phyloP scores from a whole-genome alignment of 2,329 filamentous ascomycete species.

The Verruconis gallopava region DNA sequence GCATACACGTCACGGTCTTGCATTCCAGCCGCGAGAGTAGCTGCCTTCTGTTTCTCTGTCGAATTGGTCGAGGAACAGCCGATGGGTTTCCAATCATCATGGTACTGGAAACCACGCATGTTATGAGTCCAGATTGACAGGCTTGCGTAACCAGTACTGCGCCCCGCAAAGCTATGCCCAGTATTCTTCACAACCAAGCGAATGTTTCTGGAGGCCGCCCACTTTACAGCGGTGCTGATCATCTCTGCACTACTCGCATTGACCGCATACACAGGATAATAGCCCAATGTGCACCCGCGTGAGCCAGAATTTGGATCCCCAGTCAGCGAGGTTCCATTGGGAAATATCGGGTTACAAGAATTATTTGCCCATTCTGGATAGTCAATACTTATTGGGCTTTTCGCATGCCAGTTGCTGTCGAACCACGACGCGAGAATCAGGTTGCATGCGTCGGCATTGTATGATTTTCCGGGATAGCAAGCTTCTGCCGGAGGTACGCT shows the following conservation, averaged over 20 bases:
- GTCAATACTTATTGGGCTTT: conserved; percentile 1
- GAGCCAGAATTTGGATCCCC: conserved; percentile 1
- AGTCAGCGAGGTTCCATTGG: conserved; percentile 3
- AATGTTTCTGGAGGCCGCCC: conserved; percentile 4
- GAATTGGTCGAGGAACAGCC: background rate
- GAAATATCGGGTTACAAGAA: conserved; percentile 3
- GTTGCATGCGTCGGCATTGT: background rate
- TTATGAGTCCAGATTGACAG: conserved; percentile 9
- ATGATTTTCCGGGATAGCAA: conserved; percentile 1
- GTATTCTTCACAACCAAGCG: conserved; percentile 9
- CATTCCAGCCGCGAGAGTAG: conserved; percentile 7
- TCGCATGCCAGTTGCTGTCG: background rate
- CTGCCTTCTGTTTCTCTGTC: conserved; percentile 1
- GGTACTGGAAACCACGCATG: conserved; percentile 2
- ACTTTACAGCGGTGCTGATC: conserved; percentile 6
- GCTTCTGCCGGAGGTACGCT: conserved; percentile 4
- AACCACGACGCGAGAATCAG: conserved; percentile 3
- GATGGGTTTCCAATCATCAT: background rate
- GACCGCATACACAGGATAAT: conserved; percentile 29
- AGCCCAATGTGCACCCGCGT: conserved; percentile 5
- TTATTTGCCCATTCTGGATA: conserved; percentile 3
- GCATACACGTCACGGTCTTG: conserved; percentile 9
- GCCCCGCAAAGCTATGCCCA: conserved; percentile 8
- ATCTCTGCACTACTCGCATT: conserved; percentile 25
- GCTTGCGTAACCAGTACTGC: conserved; percentile 4